Evolutionary conservation across 352 stramenopile genomes (phyloP).

Genomic region (Phytopythium mirpurense): DNA sequence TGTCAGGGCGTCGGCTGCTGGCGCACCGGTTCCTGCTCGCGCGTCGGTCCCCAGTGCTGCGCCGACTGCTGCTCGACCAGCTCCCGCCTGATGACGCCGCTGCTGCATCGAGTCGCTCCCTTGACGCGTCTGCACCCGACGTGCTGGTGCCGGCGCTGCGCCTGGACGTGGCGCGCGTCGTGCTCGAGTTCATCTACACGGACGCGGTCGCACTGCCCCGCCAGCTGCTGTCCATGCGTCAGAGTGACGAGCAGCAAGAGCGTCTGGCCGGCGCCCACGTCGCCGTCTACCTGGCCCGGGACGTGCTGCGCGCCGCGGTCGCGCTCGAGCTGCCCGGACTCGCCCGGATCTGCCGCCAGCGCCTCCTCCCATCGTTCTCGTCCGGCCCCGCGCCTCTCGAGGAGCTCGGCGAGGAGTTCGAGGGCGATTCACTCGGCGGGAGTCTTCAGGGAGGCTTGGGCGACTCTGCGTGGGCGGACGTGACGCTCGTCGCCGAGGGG

Average conservation of each 20-base stretch:
- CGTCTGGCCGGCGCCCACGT: neutral
- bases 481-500: conserved; percentile 43
- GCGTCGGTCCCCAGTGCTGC: conserved; percentile 40
- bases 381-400: conserved; percentile 13
- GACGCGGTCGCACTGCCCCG: conserved; percentile 45
- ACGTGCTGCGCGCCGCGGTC: conserved; percentile 48
- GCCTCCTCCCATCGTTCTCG: conserved; percentile 15
- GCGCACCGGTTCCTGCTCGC: conserved; percentile 62
- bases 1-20: conserved; percentile 30
- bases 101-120: no score
- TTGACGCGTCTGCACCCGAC: conserved; percentile 16
- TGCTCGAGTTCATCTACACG: conserved; percentile 75
- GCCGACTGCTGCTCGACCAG: conserved; percentile 50
- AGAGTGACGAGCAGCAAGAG: neutral
- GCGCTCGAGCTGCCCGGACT: conserved; percentile 39
- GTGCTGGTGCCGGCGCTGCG: conserved; percentile 45
- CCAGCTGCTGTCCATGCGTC: conserved; percentile 1
- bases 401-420: no score
- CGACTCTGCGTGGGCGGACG: conserved; percentile 43
- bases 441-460: conserved; percentile 48
- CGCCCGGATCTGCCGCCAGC: conserved; percentile 28
- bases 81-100: no score
- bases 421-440: conserved; percentile 25
- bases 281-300: conserved; percentile 45
- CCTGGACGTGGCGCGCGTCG: conserved; percentile 37